Conservation (phyloP, 2,329 filamentous ascomycete species). For the Hypocreales sp. region DNA sequence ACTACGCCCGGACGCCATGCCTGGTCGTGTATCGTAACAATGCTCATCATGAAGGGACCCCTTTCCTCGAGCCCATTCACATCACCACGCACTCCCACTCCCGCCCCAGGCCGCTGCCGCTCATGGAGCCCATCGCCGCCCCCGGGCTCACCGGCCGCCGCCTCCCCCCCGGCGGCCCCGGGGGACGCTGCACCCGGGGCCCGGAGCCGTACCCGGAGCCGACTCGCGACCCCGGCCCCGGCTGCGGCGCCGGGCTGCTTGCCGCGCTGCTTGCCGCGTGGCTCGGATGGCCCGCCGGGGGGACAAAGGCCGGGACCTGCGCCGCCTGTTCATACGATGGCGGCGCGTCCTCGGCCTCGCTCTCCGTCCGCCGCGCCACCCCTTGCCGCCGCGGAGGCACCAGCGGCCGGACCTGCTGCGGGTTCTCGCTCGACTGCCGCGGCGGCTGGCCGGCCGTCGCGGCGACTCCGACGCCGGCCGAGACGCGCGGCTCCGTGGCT, state of each 20-base stretch:
- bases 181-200: constrained; percentile 5
- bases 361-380: constrained; percentile 21
- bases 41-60: not conserved
- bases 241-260: constrained; percentile 3
- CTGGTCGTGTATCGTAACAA: too few relatives aligned
- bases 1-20: too few relatives aligned
- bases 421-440: constrained; percentile 4
- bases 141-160: constrained; percentile 9
- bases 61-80: constrained; percentile 13
- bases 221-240: constrained; percentile 2
- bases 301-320: constrained; percentile 32
- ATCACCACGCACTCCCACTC: constrained; percentile 30
- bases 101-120: constrained; percentile 5
- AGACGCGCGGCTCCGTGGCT: too few relatives aligned
- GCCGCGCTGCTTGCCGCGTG: constrained; percentile 25
- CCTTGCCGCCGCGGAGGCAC: constrained; percentile 20
- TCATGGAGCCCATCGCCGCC: constrained; percentile 6
- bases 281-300: constrained; percentile 33
- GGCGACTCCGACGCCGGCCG: constrained; percentile 4
- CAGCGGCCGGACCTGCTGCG: constrained; percentile 27
- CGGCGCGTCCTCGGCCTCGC: constrained; percentile 32
- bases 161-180: constrained; percentile 8
- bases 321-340: constrained; percentile 43
- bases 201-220: too few relatives aligned
- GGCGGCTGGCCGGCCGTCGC: constrained; percentile 3